Percentiles rank a stretch among this genome's conserved stretches.
phyloP scores from a whole-genome alignment of 106 monocot species.

The Xerophyta viscosa region DNA sequence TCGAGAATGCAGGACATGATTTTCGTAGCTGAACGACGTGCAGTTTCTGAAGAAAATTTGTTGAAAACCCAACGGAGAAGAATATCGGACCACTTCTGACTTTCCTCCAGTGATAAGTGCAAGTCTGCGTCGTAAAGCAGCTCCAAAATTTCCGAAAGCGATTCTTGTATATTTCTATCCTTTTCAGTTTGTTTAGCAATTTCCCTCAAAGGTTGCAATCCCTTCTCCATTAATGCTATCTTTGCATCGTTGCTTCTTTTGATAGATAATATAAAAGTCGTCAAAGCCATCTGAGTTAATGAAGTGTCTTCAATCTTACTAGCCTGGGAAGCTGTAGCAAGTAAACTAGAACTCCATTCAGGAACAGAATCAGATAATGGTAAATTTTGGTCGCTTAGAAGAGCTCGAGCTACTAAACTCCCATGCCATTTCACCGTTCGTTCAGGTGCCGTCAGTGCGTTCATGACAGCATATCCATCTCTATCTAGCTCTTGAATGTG shows the following conservation, averaged over 20 bases:
- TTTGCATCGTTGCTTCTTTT: constrained; percentile 68
- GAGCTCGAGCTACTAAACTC: constrained; percentile 69
- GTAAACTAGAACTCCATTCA: constrained; percentile 81
- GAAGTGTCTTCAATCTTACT: constrained; percentile 55
- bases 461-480: constrained; percentile 79
- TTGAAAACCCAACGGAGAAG: constrained; percentile 80
- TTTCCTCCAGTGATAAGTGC: constrained; percentile 85
- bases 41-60: constrained; percentile 32
- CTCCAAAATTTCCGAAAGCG: constrained; percentile 53
- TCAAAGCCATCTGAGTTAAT: constrained; percentile 64
- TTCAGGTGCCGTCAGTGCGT: constrained; percentile 73
- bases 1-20: constrained; percentile 79
- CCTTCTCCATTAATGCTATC: constrained; percentile 47
- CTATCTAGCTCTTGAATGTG: constrained; percentile 89
- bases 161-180: constrained; percentile 61
- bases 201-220: constrained; percentile 72
- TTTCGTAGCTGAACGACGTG: constrained; percentile 42
- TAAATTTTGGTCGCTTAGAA: constrained; percentile 72
- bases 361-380: constrained; percentile 71
- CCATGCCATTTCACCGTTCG: constrained; percentile 99
- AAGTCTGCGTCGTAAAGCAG: constrained; percentile 51
- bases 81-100: constrained; percentile 74
- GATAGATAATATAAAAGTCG: constrained; percentile 75
- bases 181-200: constrained; percentile 58
- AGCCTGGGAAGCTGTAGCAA: constrained; percentile 72